Conservation (phyloP, 2,329 filamentous ascomycete species). For the Cordyceps pruinosa region DNA sequence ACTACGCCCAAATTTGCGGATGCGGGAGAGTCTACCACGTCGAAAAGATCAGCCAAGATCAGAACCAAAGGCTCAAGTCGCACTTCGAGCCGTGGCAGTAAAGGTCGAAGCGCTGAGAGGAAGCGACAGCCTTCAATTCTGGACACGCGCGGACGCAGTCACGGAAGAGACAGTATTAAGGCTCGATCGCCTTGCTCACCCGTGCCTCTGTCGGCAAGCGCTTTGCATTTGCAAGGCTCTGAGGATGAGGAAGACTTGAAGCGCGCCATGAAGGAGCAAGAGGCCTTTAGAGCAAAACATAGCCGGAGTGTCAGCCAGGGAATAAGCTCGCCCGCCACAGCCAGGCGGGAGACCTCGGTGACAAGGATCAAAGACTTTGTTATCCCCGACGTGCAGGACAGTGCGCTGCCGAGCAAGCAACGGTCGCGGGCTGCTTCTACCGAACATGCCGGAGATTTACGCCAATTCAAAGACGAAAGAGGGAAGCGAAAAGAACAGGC, state of each 20-base stretch:
- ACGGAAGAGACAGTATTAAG: constrained; percentile 50
- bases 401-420: constrained; percentile 24
- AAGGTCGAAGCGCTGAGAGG: constrained; percentile 39
- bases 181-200: constrained; percentile 74
- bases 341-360: constrained; percentile 32
- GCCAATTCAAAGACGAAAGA: constrained; percentile 51
- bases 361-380: constrained; percentile 27
- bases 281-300: constrained; percentile 49
- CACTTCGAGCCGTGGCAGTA: constrained; percentile 42
- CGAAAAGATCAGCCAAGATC: constrained; percentile 35
- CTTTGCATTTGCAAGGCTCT: constrained; percentile 35
- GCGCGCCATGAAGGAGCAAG: constrained; percentile 45
- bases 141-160: constrained; percentile 56
- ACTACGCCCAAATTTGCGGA: constrained; percentile 38
- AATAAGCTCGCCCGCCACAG: constrained; percentile 28
- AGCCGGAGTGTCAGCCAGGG: constrained; percentile 44
- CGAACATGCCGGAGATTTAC: constrained; percentile 47
- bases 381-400: constrained; percentile 24
- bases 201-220: constrained; percentile 59
- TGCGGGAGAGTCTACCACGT: constrained; percentile 35
- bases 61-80: constrained; percentile 35
- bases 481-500: constrained; percentile 65
- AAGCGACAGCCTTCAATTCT: constrained; percentile 34
- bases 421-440: constrained; percentile 34
- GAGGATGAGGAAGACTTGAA: constrained; percentile 60